Percentiles rank a stretch among this genome's conserved stretches.
Conservation (phyloP, 2,329 filamentous ascomycete species). For the Ophiostoma novo-ulmi region DNA sequence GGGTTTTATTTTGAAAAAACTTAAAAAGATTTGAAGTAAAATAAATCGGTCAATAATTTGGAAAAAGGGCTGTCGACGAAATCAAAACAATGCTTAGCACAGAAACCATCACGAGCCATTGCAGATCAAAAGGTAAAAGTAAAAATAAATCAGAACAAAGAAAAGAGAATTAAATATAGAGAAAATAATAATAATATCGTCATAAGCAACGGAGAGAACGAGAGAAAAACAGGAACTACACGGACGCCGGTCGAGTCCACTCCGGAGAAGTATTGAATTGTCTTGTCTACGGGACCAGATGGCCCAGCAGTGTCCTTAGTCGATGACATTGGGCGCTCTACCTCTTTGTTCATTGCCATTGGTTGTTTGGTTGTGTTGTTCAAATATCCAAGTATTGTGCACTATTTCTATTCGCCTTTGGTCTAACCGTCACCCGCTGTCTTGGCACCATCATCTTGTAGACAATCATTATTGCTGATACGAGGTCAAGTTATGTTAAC, state of each 20-base stretch:
- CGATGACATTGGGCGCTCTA: neutral
- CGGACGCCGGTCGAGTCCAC: neutral
- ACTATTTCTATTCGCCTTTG: neutral
- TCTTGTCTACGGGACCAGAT: neutral
- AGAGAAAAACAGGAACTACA: neutral
- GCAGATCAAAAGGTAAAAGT: constrained; percentile 3
- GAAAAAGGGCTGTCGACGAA: neutral
- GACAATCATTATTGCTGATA: neutral
- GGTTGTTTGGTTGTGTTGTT: neutral
- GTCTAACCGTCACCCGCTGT: neutral
- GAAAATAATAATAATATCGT: neutral
- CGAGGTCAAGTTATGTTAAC: neutral
- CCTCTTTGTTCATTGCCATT: neutral
- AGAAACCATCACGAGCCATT: neutral
- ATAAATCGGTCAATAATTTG: neutral
- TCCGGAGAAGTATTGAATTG: neutral
- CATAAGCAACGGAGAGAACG: neutral
- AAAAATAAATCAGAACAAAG: constrained; percentile 4
- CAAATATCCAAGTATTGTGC: neutral
- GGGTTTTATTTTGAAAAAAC: too few species aligned
- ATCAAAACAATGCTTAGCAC: neutral
- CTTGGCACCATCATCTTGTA: neutral
- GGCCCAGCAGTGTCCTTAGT: neutral
- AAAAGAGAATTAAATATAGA: neutral
- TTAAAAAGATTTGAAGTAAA: neutral